phyloP scores from a whole-genome alignment of 108 stramenopile species.

The Nannochloropsis salina region DNA sequence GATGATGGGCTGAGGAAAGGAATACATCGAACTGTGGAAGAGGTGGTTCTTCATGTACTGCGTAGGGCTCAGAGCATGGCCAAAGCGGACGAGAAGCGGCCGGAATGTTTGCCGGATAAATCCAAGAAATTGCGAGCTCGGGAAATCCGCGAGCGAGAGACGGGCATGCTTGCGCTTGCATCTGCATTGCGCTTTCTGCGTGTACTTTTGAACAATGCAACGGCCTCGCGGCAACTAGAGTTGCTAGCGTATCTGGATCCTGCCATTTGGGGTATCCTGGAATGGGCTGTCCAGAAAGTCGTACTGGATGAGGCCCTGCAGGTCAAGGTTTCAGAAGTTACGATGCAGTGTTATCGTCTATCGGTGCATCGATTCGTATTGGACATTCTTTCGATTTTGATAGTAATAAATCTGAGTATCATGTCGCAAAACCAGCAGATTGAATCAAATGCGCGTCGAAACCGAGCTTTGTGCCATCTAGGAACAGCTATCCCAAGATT shows the following conservation, averaged over 20 bases:
- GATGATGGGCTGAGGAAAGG: not conserved
- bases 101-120: not conserved
- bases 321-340: not conserved
- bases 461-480: not conserved
- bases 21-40: not conserved
- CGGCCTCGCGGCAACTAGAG: not conserved
- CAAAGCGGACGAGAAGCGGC: not conserved
- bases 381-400: not conserved
- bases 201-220: not conserved
- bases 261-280: not conserved
- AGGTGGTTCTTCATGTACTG: not conserved
- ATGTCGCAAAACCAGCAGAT: not conserved
- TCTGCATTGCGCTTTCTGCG: conserved; percentile 16
- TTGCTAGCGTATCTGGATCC: not conserved
- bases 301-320: not conserved
- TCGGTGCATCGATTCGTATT: conserved; percentile 6
- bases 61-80: not conserved
- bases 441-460: not conserved
- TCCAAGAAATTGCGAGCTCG: not conserved
- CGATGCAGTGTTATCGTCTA: not conserved
- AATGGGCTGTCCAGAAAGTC: conserved; percentile 17
- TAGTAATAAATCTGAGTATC: not conserved
- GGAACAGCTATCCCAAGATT: not conserved
- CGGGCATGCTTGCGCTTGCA: not conserved
- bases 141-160: not conserved